These are phyloP conservation scores for Capsicum chinense DNA, from an alignment of 257 asterid genomes.

Conservation along the genomic window DNA sequence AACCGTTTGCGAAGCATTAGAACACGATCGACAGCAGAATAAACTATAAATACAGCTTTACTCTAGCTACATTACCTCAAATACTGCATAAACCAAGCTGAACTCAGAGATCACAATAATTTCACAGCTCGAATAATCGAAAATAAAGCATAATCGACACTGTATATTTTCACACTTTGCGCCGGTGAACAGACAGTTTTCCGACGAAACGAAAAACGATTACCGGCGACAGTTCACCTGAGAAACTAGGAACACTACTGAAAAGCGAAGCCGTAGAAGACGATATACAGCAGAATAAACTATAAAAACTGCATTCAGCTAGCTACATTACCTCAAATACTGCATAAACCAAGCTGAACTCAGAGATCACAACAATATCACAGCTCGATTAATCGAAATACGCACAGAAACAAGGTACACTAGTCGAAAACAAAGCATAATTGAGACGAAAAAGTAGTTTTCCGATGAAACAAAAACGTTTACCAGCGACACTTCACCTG, in stretches of 20 bases:
- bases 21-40: conserved; percentile 32
- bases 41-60: conserved; percentile 35
- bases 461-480: too few species aligned
- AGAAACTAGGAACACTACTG: too few species aligned
- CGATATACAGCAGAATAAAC: conserved; percentile 36
- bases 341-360: conserved; percentile 45
- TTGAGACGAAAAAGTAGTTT: too few species aligned
- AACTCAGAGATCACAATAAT: conserved; percentile 58
- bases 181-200: too few species aligned
- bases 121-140: conserved; percentile 41
- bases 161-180: too few species aligned
- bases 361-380: conserved; percentile 58
- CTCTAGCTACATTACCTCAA: conserved; percentile 56
- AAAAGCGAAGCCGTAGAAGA: too few species aligned
- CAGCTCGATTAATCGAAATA: conserved; percentile 35
- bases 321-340: conserved; percentile 56
- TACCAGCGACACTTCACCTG: conserved; percentile 13
- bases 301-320: conserved; percentile 35
- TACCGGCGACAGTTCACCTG: conserved; percentile 20
- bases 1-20: too few species aligned
- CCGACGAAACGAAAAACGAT: too few species aligned
- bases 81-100: conserved; percentile 42
- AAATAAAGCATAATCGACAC: not conserved
- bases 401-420: too few species aligned
- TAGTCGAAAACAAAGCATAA: not conserved